phyloP scores from a whole-genome alignment of 1,139 yeast genomes.

The Lodderomyces parapsilosis region DNA sequence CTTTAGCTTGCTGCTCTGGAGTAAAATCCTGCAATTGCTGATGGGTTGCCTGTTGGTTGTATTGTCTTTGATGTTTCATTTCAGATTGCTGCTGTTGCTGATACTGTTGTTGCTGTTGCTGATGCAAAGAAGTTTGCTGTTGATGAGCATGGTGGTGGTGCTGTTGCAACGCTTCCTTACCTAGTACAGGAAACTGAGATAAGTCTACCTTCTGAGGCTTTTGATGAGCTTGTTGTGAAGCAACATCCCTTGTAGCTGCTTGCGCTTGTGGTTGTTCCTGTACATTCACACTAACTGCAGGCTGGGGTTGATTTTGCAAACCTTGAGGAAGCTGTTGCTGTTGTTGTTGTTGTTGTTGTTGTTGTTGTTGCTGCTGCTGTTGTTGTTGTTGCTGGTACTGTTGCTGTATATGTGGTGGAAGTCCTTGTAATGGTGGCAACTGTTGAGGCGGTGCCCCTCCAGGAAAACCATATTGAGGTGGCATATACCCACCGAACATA shows the following conservation, averaged over 20 bases:
- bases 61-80: slow-evolving; percentile 17
- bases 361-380: slow-evolving; percentile 9
- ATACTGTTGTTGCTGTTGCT: slow-evolving; percentile 13
- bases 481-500: slow-evolving; percentile 42
- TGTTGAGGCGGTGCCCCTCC: slow-evolving; percentile 26
- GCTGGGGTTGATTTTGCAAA: neutral
- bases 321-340: slow-evolving; percentile 7
- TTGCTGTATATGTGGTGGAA: slow-evolving; percentile 13
- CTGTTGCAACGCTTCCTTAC: slow-evolving; percentile 31
- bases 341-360: slow-evolving; percentile 18
- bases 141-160: slow-evolving; percentile 15
- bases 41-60: slow-evolving; percentile 14
- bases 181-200: slow-evolving; percentile 52
- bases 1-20: slow-evolving; percentile 51
- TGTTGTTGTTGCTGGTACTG: slow-evolving; percentile 18
- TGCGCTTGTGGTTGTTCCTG: slow-evolving; percentile 7
- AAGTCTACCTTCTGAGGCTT: slow-evolving; percentile 32
- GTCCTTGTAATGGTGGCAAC: slow-evolving; percentile 18
- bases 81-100: slow-evolving; percentile 16
- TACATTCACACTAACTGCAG: slow-evolving; percentile 8
- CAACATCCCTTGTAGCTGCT: neutral
- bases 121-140: slow-evolving; percentile 12
- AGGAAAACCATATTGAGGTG: slow-evolving; percentile 41
- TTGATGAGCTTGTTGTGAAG: slow-evolving; percentile 2
- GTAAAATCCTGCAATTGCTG: slow-evolving; percentile 31